Percentiles rank a stretch among this genome's conserved stretches.
Conservation (phyloP, 2,329 filamentous ascomycete species). For the Cladobotryum protrusum region DNA sequence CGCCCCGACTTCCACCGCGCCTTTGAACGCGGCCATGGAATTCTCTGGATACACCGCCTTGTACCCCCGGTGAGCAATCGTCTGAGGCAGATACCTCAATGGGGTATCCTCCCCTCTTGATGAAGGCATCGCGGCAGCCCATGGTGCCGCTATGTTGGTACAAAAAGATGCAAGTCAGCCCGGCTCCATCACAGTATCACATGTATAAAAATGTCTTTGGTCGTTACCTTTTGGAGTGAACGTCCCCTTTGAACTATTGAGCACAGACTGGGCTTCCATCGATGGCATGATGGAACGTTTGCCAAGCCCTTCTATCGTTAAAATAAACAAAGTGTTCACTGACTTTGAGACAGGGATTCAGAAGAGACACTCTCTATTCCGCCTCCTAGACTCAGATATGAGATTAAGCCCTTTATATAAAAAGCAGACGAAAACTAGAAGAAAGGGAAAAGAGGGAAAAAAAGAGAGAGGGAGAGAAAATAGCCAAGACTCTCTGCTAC, state of each 20-base stretch:
- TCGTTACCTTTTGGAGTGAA: too few relatives aligned
- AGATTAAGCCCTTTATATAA: too few relatives aligned
- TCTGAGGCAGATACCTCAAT: conserved; percentile 50
- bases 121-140: conserved; percentile 28
- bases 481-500: neutral
- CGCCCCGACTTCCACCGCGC: conserved; percentile 65
- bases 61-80: conserved; percentile 74
- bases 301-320: too few relatives aligned
- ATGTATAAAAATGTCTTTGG: too few relatives aligned
- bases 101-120: conserved; percentile 14
- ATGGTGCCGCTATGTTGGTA: conserved; percentile 27
- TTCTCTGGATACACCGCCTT: conserved; percentile 80
- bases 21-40: conserved; percentile 70
- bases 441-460: neutral
- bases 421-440: neutral
- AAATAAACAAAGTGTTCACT: too few relatives aligned
- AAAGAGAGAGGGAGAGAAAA: neutral
- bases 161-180: too few relatives aligned
- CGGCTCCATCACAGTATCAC: neutral
- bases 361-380: too few relatives aligned
- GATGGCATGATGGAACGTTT: too few relatives aligned
- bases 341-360: too few relatives aligned
- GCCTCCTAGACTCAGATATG: too few relatives aligned
- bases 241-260: too few relatives aligned
- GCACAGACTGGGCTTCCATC: too few relatives aligned